Evolutionary conservation across 2,329 filamentous ascomycete species (phyloP).

Genomic region (Leptosphaerulina australis): DNA sequence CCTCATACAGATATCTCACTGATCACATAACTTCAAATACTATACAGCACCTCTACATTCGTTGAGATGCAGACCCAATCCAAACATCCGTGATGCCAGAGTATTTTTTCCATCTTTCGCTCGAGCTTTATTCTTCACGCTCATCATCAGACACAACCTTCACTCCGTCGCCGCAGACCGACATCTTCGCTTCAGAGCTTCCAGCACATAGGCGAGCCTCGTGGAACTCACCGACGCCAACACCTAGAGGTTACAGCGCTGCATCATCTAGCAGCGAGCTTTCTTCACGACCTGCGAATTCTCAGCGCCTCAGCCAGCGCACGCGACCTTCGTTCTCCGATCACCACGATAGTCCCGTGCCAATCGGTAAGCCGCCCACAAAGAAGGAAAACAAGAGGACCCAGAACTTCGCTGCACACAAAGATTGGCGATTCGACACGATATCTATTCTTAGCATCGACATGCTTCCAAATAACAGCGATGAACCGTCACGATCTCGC

Average conservation of each 20-base stretch:
- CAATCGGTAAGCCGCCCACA: conserved; percentile 46
- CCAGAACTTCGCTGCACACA: conserved; percentile 39
- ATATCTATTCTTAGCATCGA: conserved; percentile 83
- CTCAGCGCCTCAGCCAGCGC: conserved; percentile 42
- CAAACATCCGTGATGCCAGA: conserved; percentile 57
- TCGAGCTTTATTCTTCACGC: conserved; percentile 62
- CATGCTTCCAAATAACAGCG: conserved; percentile 57
- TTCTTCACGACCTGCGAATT: conserved; percentile 21
- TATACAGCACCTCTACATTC: not conserved
- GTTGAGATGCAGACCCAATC: conserved; percentile 22
- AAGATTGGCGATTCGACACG: conserved; percentile 83
- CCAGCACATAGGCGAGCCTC: conserved; percentile 51
- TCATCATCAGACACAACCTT: conserved; percentile 43
- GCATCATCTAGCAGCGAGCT: conserved; percentile 36
- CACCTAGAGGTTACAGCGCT: conserved; percentile 24
- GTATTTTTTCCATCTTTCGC: conserved; percentile 67
- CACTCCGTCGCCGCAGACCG: conserved; percentile 49
- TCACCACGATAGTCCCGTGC: conserved; percentile 45
- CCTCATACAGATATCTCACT: conserved; percentile 7
- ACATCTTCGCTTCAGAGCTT: conserved; percentile 55
- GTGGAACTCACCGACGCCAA: conserved; percentile 41
- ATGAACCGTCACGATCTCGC: conserved; percentile 32
- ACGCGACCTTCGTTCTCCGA: conserved; percentile 45
- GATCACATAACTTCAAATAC: not conserved
- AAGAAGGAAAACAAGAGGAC: conserved; percentile 28